phyloP scores from a whole-genome alignment of 805 yeast genomes.

The Saccharomycopsis guyanensis region DNA sequence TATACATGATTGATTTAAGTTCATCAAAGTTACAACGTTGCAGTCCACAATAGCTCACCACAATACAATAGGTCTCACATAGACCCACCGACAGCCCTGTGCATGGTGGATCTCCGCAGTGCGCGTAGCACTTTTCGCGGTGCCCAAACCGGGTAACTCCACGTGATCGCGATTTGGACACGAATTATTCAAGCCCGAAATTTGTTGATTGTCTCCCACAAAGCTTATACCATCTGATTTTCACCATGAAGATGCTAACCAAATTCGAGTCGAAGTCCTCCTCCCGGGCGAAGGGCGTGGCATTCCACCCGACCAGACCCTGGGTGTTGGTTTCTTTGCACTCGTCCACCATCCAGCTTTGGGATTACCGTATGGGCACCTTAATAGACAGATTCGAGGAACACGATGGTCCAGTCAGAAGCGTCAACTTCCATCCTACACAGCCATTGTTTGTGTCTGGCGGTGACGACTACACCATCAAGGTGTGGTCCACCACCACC shows the following conservation, averaged over 20 bases:
- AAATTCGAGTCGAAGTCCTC: slow-evolving; percentile 90
- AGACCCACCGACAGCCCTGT: too few species aligned
- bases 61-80: too few species aligned
- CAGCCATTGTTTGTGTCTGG: slow-evolving; percentile 97
- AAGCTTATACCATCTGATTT: too few species aligned
- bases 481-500: slow-evolving; percentile 92
- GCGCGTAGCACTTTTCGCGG: too few species aligned
- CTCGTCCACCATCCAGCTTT: slow-evolving; percentile 96
- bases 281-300: slow-evolving; percentile 94
- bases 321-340: slow-evolving; percentile 94
- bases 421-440: slow-evolving; percentile 93
- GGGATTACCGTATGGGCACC: slow-evolving; percentile 99
- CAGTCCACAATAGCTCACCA: too few species aligned
- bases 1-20: too few species aligned
- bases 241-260: slow-evolving; percentile 86
- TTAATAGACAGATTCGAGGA: slow-evolving; percentile 93
- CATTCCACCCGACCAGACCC: slow-evolving; percentile 93
- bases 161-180: too few species aligned
- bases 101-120: too few species aligned
- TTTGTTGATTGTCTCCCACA: too few species aligned
- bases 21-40: too few species aligned
- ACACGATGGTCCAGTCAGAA: slow-evolving; percentile 97
- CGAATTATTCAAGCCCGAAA: too few species aligned
- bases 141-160: too few species aligned
- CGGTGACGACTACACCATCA: slow-evolving; percentile 92